A percentile compares a stretch with the other conserved stretches of the same genome.
These are phyloP conservation scores for Plectranthus barbatus DNA, from an alignment of 257 asterid genomes.

Conservation along the genomic window DNA sequence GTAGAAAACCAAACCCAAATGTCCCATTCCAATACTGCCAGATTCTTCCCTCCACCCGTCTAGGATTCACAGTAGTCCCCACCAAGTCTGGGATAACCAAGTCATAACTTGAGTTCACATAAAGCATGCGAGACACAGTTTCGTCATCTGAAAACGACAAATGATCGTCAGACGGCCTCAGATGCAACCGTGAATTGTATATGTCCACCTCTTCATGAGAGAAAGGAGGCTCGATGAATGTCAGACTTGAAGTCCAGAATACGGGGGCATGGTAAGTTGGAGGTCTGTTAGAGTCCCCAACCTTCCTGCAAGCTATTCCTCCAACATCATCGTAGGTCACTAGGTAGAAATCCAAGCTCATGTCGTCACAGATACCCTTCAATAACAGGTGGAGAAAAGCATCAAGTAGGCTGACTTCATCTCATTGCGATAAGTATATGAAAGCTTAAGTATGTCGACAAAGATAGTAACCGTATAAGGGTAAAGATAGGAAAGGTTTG, in stretches of 20 bases:
- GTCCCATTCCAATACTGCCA: slow-evolving; percentile 74
- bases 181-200: slow-evolving; percentile 51
- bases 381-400: slow-evolving; percentile 4
- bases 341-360: slow-evolving; percentile 68
- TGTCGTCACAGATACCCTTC: slow-evolving; percentile 75
- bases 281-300: slow-evolving; percentile 51
- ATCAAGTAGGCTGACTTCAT: neutral
- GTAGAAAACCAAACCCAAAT: slow-evolving; percentile 76
- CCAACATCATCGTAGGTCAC: slow-evolving; percentile 80
- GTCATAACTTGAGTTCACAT: slow-evolving; percentile 65
- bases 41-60: slow-evolving; percentile 65
- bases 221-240: slow-evolving; percentile 52
- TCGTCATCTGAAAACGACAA: slow-evolving; percentile 20
- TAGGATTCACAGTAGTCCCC: slow-evolving; percentile 37
- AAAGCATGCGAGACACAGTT: slow-evolving; percentile 49
- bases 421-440: neutral
- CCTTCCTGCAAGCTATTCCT: slow-evolving; percentile 74
- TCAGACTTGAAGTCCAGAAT: slow-evolving; percentile 65
- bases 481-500: too few relatives aligned
- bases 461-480: neutral
- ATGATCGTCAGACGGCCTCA: slow-evolving; percentile 36
- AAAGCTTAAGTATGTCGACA: neutral
- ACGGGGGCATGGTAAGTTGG: slow-evolving; percentile 44
- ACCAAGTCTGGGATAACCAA: slow-evolving; percentile 60
- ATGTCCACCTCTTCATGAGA: slow-evolving; percentile 53